These are phyloP conservation scores for Coemansia pectinata DNA, from an alignment of 192 early-diverging fungal genomes.

Conservation along the genomic window DNA sequence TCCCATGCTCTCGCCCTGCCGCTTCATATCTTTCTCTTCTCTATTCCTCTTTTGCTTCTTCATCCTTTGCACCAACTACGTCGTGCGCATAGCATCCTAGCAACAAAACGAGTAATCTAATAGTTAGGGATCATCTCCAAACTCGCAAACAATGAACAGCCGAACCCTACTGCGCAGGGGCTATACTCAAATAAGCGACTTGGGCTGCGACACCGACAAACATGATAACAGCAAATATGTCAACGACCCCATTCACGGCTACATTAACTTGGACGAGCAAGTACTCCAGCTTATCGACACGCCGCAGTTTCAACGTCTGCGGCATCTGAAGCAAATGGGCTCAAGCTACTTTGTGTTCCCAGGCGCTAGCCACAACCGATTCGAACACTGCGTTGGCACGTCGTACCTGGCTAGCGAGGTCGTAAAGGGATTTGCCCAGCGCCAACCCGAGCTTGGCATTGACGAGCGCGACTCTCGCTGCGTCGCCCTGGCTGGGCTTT, in stretches of 20 bases:
- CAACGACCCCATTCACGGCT: slow-evolving; percentile 59
- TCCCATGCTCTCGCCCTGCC: neutral
- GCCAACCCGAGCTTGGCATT: slow-evolving; percentile 81
- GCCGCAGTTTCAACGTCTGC: slow-evolving; percentile 92
- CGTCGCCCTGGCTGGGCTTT: slow-evolving; percentile 86
- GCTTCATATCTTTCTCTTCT: neutral
- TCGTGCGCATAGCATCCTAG: neutral
- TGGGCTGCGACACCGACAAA: neutral
- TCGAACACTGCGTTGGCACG: slow-evolving; percentile 93
- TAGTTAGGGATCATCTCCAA: neutral
- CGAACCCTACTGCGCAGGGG: slow-evolving; percentile 26
- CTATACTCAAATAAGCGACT: slow-evolving; percentile 17
- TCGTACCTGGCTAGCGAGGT: slow-evolving; percentile 76
- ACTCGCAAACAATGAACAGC: slow-evolving; percentile 5
- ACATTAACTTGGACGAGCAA: slow-evolving; percentile 71
- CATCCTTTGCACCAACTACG: neutral
- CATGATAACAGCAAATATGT: slow-evolving; percentile 24
- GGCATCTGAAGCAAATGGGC: slow-evolving; percentile 90
- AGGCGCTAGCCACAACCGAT: slow-evolving; percentile 92
- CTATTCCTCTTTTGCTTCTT: neutral
- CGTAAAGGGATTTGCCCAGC: slow-evolving; percentile 65
- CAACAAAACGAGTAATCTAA: neutral
- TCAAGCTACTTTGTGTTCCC: slow-evolving; percentile 89
- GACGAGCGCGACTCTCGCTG: slow-evolving; percentile 78
- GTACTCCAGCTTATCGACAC: slow-evolving; percentile 83